A percentile compares a stretch with the other conserved stretches of the same genome.
Conservation (phyloP, 2,329 filamentous ascomycete species). For the Zelopaecilomyces penicillatus region DNA sequence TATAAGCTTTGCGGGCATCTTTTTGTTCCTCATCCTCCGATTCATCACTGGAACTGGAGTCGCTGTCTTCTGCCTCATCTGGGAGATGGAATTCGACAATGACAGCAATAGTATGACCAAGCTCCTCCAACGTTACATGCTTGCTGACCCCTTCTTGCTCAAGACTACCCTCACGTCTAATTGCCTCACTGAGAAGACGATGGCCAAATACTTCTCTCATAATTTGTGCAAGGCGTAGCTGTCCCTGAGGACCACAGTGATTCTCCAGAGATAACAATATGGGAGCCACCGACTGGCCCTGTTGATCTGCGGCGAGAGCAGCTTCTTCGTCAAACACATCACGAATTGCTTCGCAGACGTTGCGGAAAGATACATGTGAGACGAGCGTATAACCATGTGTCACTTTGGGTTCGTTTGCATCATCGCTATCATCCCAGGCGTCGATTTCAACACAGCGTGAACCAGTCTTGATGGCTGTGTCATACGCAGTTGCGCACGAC, state of each 20-base stretch:
- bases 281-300: conserved; percentile 40
- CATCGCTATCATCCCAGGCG: conserved; percentile 57
- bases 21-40: conserved; percentile 34
- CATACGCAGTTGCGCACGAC: conserved; percentile 55
- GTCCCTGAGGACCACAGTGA: conserved; percentile 52
- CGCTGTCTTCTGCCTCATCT: conserved; percentile 36
- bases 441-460: conserved; percentile 67
- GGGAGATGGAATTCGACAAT: conserved; percentile 60
- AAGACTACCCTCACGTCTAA: conserved; percentile 45
- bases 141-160: conserved; percentile 42
- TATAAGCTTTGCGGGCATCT: conserved; percentile 43
- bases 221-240: conserved; percentile 53
- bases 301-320: conserved; percentile 26
- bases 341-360: conserved; percentile 57
- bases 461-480: conserved; percentile 52
- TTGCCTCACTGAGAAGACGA: conserved; percentile 47
- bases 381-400: conserved; percentile 63
- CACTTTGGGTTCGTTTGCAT: conserved; percentile 57
- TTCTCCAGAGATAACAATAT: conserved; percentile 61
- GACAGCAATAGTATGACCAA: conserved; percentile 55
- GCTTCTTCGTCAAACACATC: conserved; percentile 53
- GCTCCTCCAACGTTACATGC: conserved; percentile 49
- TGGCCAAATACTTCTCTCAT: conserved; percentile 57
- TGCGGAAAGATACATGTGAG: conserved; percentile 55
- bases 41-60: conserved; percentile 27